Evolutionary conservation across 805 yeast genomes (phyloP), one percentile per base, ranked within the genome.

Genomic region (Candida morakotiae): DNA sequence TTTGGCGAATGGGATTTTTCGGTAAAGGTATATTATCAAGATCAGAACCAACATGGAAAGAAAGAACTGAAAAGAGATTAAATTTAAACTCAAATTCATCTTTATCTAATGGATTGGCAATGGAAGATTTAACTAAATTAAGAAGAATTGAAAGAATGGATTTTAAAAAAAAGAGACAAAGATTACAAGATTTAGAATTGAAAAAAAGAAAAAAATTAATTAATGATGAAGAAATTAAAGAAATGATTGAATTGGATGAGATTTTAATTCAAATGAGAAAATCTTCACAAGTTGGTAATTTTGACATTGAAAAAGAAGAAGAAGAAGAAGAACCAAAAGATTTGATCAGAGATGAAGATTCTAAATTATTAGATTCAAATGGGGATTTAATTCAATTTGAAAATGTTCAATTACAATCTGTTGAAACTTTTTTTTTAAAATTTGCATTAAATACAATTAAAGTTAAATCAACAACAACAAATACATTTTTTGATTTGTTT

Each of bases 21-120:
- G 98, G 98, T 5, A 93, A 91, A 52, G 98, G 98, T 2, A 75
- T 77, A 2, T 63, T 88, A 31, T 85, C 96, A 24, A 69, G 98
- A 45, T 83, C 95, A 40, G 97, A 93, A 53, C 96, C 98, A 0
- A 77, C 96, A 0, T 93, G 98, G 97, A 59, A 55, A 31, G 67
- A 65, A n/a, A 69, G 97, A 37, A 78, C 87, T 1, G 59, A 39
- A 25, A 67, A 79, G 32, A 58, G 87, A 28, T 60, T 84, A 18
- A 71, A 73, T 10, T 51, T 75, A 26, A 70, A 34, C 52, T 40
- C 37, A 24, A 18, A 11, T 4, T 22, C 23, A 27, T n/a, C n/a
- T n/a, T n/a, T n/a, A n/a, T n/a, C n/a, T n/a, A 31, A 24, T 25
- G 9, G 17, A 17, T 50, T 62, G 14, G 67, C 82, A 15, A 69